Conservation (phyloP, 1,284 basidiomycete species). For the Cutaneotrichosporon sp. region DNA sequence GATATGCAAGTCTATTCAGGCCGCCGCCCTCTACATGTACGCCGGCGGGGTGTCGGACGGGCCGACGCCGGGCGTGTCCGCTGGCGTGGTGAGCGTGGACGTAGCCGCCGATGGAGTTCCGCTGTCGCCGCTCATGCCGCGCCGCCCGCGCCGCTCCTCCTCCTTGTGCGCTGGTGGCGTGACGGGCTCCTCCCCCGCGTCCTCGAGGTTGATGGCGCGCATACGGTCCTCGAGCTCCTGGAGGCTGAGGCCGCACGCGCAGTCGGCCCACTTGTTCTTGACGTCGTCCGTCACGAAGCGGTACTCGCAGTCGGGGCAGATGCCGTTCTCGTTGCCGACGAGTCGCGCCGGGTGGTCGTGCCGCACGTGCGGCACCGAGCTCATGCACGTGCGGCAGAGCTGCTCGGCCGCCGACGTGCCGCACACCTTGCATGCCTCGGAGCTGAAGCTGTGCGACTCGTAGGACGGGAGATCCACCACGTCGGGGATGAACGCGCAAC, state of each 20-base stretch:
- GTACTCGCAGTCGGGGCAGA: constrained; percentile 33
- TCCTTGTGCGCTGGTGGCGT: not conserved
- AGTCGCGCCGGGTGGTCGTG: constrained; percentile 33
- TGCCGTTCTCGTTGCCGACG: constrained; percentile 33
- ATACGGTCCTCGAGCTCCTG: constrained; percentile 27
- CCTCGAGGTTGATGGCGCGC: constrained; percentile 15
- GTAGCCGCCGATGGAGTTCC: no score
- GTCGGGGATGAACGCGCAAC: constrained; percentile 25
- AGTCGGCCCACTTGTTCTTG: constrained; percentile 27
- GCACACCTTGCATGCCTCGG: constrained; percentile 27
- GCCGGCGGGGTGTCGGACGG: not conserved
- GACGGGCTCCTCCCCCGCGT: not conserved
- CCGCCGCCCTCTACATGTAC: not conserved
- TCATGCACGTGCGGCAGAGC: constrained; percentile 28
- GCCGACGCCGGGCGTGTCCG: no score
- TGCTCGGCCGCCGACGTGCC: constrained; percentile 19
- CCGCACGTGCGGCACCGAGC: constrained; percentile 29
- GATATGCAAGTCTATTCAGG: no score
- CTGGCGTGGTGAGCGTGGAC: no score
- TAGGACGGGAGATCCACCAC: constrained; percentile 25
- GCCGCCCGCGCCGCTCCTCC: not conserved
- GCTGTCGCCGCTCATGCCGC: not conserved
- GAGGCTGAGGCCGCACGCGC: constrained; percentile 30
- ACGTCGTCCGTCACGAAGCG: constrained; percentile 28
- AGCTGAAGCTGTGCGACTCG: constrained; percentile 20